phyloP scores from a whole-genome alignment of 768 basidiomycete species.

The Multifurca ochricompacta region DNA sequence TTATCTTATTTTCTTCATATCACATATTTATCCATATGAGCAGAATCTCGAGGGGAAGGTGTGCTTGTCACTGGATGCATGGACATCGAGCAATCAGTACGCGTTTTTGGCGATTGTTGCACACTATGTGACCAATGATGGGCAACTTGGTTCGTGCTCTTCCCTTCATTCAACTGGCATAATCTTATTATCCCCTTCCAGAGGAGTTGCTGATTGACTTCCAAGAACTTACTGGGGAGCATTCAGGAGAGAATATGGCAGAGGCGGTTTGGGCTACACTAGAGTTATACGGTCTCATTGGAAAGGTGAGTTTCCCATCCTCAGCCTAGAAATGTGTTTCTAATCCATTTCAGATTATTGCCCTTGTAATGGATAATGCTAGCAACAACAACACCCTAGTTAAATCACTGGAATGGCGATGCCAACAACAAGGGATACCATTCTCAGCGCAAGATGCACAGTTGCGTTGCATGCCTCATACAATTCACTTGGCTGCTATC shows the following conservation, averaged over 20 bases:
- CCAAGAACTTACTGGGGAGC: background rate
- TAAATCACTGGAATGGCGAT: background rate
- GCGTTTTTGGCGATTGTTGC: background rate
- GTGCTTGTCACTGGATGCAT: background rate
- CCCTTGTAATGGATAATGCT: background rate
- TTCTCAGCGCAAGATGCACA: background rate
- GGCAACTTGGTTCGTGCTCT: background rate
- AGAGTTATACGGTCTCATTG: background rate
- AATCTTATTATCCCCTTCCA: background rate
- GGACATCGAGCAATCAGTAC: constrained; percentile 1
- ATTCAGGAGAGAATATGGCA: background rate
- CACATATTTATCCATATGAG: too few relatives aligned
- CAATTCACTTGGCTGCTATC: background rate
- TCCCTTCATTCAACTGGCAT: background rate
- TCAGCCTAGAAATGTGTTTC: background rate
- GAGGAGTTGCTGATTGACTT: background rate
- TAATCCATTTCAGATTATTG: background rate
- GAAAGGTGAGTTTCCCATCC: background rate
- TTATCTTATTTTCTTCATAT: too few relatives aligned
- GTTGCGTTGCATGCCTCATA: background rate
- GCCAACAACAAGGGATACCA: background rate
- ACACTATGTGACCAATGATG: background rate
- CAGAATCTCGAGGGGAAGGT: background rate
- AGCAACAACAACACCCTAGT: background rate
- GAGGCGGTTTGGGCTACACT: background rate